A percentile compares a stretch with the other conserved stretches of the same genome.
Evolutionary conservation across 306 rosid species (phyloP).

Genomic region (Cyamopsis tetragonoloba): DNA sequence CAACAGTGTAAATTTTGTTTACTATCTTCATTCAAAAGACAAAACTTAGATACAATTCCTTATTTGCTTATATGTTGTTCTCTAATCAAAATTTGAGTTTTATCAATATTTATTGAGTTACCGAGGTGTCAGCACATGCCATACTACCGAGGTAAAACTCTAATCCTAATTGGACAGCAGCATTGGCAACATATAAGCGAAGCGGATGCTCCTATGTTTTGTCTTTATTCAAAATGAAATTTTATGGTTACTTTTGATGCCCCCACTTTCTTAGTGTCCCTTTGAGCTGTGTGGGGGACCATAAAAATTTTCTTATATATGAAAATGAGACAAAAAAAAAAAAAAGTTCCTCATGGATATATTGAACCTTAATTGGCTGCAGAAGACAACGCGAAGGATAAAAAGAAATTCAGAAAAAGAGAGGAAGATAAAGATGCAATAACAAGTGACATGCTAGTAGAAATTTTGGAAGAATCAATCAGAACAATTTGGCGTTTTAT

Average conservation of each 20-base stretch:
- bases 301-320: background rate
- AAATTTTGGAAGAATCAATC: conserved; percentile 73
- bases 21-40: too few relatives aligned
- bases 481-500: conserved; percentile 78
- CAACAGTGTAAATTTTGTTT: background rate
- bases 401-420: conserved; percentile 36
- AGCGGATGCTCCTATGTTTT: too few relatives aligned
- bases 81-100: too few relatives aligned
- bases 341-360: background rate
- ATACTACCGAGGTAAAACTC: too few relatives aligned
- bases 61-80: too few relatives aligned
- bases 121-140: too few relatives aligned
- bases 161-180: too few relatives aligned
- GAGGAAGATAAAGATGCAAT: conserved; percentile 37
- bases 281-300: conserved; percentile 27
- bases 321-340: conserved; percentile 13
- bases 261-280: conserved; percentile 4
- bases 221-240: background rate
- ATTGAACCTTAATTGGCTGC: conserved; percentile 29
- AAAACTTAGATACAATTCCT: too few relatives aligned
- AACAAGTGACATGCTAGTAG: conserved; percentile 58
- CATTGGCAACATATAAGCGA: too few relatives aligned
- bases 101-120: too few relatives aligned
- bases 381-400: conserved; percentile 60
- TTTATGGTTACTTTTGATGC: background rate